These are phyloP conservation scores for Rubia yunnanensis DNA, from an alignment of 257 asterid species.

Conservation along the genomic window DNA sequence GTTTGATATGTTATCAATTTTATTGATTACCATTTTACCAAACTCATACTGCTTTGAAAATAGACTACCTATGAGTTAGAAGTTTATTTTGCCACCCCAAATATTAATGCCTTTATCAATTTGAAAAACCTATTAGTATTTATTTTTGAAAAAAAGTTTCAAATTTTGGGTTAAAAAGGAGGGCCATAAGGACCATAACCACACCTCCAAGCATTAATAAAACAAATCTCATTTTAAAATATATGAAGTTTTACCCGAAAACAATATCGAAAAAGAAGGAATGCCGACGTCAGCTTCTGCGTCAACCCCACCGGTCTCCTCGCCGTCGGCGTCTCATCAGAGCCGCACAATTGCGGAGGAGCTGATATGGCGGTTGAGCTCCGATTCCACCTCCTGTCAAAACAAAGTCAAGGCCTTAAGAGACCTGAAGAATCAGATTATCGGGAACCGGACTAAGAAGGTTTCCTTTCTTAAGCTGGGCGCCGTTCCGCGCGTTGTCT, in stretches of 20 bases:
- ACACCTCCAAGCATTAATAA: too few species aligned
- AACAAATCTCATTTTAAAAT: background rate
- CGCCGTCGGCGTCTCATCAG: constrained; percentile 18
- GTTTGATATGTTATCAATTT: too few species aligned
- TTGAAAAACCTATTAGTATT: too few species aligned
- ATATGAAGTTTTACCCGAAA: background rate
- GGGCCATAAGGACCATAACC: too few species aligned
- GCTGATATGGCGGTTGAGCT: constrained; percentile 52
- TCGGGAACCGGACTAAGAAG: constrained; percentile 88
- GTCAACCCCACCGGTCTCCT: constrained; percentile 2
- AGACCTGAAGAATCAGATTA: constrained; percentile 82
- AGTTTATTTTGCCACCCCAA: too few species aligned
- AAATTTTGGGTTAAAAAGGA: too few species aligned
- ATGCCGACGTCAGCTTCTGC: constrained; percentile 20
- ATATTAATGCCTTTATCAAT: too few species aligned
- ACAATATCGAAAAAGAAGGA: background rate
- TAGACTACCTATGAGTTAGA: too few species aligned
- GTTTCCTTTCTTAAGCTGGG: constrained; percentile 67
- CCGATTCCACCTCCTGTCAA: constrained; percentile 30
- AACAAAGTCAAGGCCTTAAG: constrained; percentile 61
- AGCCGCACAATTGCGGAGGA: constrained; percentile 47
- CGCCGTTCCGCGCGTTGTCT: constrained; percentile 67
- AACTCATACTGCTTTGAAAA: too few species aligned
- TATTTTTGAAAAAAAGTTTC: too few species aligned
- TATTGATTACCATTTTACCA: too few species aligned